A percentile compares a stretch with the other conserved stretches of the same genome.
Evolutionary conservation across 257 asterid species (phyloP).

Genomic region (Echium plantagineum): DNA sequence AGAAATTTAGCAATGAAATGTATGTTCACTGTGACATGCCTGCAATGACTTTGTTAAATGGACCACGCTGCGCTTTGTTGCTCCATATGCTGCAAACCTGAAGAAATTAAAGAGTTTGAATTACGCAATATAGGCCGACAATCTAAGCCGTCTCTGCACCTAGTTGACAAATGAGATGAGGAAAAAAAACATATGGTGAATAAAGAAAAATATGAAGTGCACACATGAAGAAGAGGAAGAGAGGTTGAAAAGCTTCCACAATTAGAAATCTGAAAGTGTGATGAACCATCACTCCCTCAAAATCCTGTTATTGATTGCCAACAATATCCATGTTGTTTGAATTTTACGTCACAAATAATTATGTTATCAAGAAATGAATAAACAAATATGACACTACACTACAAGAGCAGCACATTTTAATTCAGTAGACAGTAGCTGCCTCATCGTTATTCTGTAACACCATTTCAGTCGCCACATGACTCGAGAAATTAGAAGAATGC

Average conservation of each 20-base stretch:
- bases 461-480: neutral
- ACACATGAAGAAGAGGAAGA: neutral
- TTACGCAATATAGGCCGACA: too few species aligned
- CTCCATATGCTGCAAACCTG: constrained; percentile 99
- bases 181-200: too few species aligned
- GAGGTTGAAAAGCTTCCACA: neutral
- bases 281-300: neutral
- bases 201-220: neutral
- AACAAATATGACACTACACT: neutral
- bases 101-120: constrained; percentile 7
- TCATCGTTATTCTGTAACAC: neutral
- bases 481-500: neutral
- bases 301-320: neutral
- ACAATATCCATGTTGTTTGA: neutral
- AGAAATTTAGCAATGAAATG: neutral
- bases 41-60: constrained; percentile 93
- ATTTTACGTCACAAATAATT: neutral
- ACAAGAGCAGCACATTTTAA: neutral
- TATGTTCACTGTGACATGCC: constrained; percentile 30
- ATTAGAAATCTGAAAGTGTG: neutral
- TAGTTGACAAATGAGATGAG: too few species aligned
- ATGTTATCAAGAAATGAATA: neutral
- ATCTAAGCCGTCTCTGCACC: neutral
- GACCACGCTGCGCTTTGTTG: constrained; percentile 95
- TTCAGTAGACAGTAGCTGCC: neutral